Conservation (phyloP, 2,329 filamentous ascomycete genomes). For the Mollisia scopiformis region DNA sequence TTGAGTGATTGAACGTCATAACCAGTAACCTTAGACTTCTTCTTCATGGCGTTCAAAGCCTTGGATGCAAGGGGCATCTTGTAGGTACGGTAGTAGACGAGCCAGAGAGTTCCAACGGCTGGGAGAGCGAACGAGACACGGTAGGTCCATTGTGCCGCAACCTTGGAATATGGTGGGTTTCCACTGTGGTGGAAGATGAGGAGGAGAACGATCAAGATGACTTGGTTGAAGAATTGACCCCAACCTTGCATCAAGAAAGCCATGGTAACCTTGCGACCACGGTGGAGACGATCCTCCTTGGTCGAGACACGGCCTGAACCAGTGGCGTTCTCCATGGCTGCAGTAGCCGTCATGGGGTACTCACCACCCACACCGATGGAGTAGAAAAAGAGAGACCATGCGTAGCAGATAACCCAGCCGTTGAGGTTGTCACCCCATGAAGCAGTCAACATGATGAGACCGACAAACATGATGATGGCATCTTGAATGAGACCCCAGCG, state of each 20-base stretch:
- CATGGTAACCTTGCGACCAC: conserved; percentile 92
- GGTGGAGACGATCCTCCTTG: conserved; percentile 89
- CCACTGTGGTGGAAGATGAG: conserved; percentile 80
- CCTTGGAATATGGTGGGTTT: conserved; percentile 71
- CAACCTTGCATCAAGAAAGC: conserved; percentile 99
- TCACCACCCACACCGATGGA: conserved; percentile 79
- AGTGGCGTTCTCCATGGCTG: conserved; percentile 89
- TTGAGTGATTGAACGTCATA: conserved; percentile 87
- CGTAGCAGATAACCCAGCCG: conserved; percentile 97
- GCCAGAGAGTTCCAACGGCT: conserved; percentile 88
- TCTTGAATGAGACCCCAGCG: conserved; percentile 97
- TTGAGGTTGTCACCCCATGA: conserved; percentile 86
- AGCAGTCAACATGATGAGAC: conserved; percentile 87
- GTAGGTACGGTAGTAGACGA: conserved; percentile 93
- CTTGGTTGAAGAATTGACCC: conserved; percentile 96
- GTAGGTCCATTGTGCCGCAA: conserved; percentile 88
- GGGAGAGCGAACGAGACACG: conserved; percentile 91
- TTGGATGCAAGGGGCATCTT: conserved; percentile 91
- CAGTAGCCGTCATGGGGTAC: conserved; percentile 96
- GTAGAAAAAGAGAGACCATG: conserved; percentile 93
- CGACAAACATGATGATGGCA: conserved; percentile 90
- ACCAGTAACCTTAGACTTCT: conserved; percentile 83
- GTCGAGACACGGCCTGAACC: conserved; percentile 87
- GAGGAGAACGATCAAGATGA: conserved; percentile 81
- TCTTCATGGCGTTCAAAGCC: conserved; percentile 81